A percentile compares a stretch with the other conserved stretches of the same genome.
Evolutionary conservation across 164 flowering plant genomes (phyloP).

Genomic region (Cinnamomum chago): DNA sequence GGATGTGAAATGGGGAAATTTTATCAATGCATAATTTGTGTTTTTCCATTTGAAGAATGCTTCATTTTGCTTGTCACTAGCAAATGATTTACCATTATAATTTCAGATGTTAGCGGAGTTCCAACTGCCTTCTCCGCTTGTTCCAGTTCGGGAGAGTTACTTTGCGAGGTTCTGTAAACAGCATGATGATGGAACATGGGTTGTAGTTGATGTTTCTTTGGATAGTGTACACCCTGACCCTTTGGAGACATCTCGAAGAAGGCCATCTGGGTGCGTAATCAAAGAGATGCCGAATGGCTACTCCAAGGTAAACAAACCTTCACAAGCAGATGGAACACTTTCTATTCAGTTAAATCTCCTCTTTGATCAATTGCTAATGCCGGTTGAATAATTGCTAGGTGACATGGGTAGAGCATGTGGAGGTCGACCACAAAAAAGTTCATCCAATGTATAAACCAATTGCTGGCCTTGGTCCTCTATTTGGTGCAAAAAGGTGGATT

Average conservation of each 20-base stretch:
- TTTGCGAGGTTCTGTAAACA: constrained; percentile 75
- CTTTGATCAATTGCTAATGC: not conserved
- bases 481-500: constrained; percentile 86
- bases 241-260: constrained; percentile 41
- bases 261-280: constrained; percentile 85
- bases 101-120: constrained; percentile 36
- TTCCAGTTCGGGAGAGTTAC: constrained; percentile 68
- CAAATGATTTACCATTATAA: not conserved
- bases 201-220: constrained; percentile 81
- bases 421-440: constrained; percentile 67
- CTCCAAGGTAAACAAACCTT: constrained; percentile 50
- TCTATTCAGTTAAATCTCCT: not conserved
- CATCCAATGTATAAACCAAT: constrained; percentile 53
- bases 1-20: no score
- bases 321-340: not conserved
- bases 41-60: no score
- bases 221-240: constrained; percentile 55
- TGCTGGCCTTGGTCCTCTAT: constrained; percentile 60
- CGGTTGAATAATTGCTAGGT: constrained; percentile 34
- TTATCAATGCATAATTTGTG: no score
- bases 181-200: constrained; percentile 75
- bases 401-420: constrained; percentile 89
- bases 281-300: constrained; percentile 81
- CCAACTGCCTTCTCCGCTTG: constrained; percentile 78
- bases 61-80: no score